Percentiles rank a stretch among this genome's conserved stretches.
Evolutionary conservation across 257 asterid species (phyloP).

Genomic region (Perilla frutescens): DNA sequence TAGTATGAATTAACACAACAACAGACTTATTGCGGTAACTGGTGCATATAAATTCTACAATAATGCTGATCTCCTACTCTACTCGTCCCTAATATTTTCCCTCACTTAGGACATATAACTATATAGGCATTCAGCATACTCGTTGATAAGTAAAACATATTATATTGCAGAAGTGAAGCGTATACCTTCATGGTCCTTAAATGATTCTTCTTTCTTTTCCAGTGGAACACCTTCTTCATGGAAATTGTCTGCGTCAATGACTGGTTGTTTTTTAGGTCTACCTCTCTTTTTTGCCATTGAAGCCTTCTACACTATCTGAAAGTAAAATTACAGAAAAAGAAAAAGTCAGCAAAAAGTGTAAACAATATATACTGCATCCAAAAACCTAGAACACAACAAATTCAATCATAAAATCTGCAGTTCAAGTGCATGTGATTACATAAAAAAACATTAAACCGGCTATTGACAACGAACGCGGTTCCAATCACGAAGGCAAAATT

Average conservation of each 20-base stretch:
- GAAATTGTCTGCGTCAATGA: constrained; percentile 1
- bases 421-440: neutral
- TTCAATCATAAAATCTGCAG: constrained; percentile 19
- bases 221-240: constrained; percentile 29
- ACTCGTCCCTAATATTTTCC: neutral
- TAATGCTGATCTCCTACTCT: neutral
- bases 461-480: neutral
- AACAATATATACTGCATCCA: neutral
- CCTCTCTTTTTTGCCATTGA: constrained; percentile 48
- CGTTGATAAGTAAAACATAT: constrained; percentile 9
- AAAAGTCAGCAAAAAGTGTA: neutral
- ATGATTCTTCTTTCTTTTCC: constrained; percentile 35
- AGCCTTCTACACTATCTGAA: constrained; percentile 32
- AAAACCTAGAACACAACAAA: constrained; percentile 1
- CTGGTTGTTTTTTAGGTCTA: constrained; percentile 34
- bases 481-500: neutral
- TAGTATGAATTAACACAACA: neutral
- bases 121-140: neutral
- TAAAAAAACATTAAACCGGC: neutral
- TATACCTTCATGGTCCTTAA: constrained; percentile 47
- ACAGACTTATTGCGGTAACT: neutral
- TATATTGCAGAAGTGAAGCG: constrained; percentile 4
- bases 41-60: neutral
- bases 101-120: neutral
- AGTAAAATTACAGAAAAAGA: neutral